Conservation (phyloP, 352 stramenopile genomes). For the Globisporangium paroecandrum region DNA sequence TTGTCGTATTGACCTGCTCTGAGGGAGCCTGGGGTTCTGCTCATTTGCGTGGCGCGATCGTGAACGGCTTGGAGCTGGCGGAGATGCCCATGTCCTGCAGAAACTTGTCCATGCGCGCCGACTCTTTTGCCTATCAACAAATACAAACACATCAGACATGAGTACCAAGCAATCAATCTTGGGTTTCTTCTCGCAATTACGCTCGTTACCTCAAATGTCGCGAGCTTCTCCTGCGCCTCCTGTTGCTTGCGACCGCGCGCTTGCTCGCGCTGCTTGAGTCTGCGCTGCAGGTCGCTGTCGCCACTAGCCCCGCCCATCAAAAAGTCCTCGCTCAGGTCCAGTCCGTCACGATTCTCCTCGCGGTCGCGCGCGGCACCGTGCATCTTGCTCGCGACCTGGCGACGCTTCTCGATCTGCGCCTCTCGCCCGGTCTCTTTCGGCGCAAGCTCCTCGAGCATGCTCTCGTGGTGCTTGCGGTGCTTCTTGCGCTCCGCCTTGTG, state of each 20-base stretch:
- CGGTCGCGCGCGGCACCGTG: slow-evolving; percentile 61
- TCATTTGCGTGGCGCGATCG: slow-evolving; percentile 42
- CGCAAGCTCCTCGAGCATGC: slow-evolving; percentile 53
- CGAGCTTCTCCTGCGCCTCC: slow-evolving; percentile 37
- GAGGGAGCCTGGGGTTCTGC: neutral
- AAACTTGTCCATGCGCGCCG: slow-evolving; percentile 76
- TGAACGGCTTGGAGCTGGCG: slow-evolving; percentile 38
- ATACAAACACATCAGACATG: no score
- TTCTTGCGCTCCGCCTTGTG: slow-evolving; percentile 30
- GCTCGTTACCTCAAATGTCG: slow-evolving; percentile 32
- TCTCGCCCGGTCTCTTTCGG: slow-evolving; percentile 65
- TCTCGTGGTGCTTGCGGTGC: slow-evolving; percentile 38
- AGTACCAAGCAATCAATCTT: no score
- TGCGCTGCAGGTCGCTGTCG: slow-evolving; percentile 33
- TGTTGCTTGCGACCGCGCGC: slow-evolving; percentile 36
- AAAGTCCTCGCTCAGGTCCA: slow-evolving; percentile 68
- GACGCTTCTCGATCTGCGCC: slow-evolving; percentile 55
- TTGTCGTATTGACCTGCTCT: neutral
- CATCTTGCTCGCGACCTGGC: slow-evolving; percentile 36
- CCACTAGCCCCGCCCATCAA: slow-evolving; percentile 42
- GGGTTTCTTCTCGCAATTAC: neutral
- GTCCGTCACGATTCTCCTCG: slow-evolving; percentile 56
- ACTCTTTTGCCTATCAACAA: slow-evolving; percentile 50
- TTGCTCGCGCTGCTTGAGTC: slow-evolving; percentile 35
- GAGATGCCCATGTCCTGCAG: slow-evolving; percentile 63